phyloP scores from a whole-genome alignment of 1,139 yeast species.

The Geotrichum europaeum region DNA sequence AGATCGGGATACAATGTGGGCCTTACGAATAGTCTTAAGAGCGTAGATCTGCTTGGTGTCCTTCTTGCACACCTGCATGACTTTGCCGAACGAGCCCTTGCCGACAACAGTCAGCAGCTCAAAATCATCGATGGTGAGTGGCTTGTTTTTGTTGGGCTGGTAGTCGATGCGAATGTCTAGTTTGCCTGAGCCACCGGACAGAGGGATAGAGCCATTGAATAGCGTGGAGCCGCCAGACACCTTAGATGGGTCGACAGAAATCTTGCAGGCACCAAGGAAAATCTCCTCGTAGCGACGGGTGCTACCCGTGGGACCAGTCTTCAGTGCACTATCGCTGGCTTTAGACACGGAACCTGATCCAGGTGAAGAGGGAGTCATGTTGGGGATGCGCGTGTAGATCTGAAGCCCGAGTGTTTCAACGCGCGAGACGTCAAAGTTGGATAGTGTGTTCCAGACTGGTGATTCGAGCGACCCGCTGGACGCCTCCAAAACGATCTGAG shows the following conservation, averaged over 20 bases:
- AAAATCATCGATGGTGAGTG: slow-evolving; percentile 81
- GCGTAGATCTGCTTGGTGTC: slow-evolving; percentile 95
- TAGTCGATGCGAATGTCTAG: slow-evolving; percentile 66
- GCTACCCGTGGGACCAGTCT: background rate
- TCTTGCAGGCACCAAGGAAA: slow-evolving; percentile 35
- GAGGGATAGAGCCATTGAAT: slow-evolving; percentile 30
- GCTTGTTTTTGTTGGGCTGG: slow-evolving; percentile 65
- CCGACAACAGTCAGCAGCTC: slow-evolving; percentile 92
- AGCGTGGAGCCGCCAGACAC: slow-evolving; percentile 19
- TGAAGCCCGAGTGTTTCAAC: slow-evolving; percentile 55
- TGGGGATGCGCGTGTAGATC: slow-evolving; percentile 69
- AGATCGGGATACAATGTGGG: slow-evolving; percentile 85
- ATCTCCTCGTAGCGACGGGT: slow-evolving; percentile 35
- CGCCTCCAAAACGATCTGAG: slow-evolving; percentile 75
- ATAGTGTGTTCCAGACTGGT: slow-evolving; percentile 79
- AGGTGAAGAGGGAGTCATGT: slow-evolving; percentile 8
- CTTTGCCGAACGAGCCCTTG: slow-evolving; percentile 96
- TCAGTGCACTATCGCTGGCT: slow-evolving; percentile 2
- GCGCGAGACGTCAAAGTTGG: slow-evolving; percentile 85
- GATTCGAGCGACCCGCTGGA: slow-evolving; percentile 59
- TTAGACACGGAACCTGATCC: slow-evolving; percentile 9
- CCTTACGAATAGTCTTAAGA: slow-evolving; percentile 83
- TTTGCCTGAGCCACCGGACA: slow-evolving; percentile 37
- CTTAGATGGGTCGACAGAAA: slow-evolving; percentile 24
- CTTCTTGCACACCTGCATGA: slow-evolving; percentile 93